Evolutionary conservation across 306 rosid species (phyloP), one percentile per base, ranked within the genome.

Genomic region (Prunus armeniaca): DNA sequence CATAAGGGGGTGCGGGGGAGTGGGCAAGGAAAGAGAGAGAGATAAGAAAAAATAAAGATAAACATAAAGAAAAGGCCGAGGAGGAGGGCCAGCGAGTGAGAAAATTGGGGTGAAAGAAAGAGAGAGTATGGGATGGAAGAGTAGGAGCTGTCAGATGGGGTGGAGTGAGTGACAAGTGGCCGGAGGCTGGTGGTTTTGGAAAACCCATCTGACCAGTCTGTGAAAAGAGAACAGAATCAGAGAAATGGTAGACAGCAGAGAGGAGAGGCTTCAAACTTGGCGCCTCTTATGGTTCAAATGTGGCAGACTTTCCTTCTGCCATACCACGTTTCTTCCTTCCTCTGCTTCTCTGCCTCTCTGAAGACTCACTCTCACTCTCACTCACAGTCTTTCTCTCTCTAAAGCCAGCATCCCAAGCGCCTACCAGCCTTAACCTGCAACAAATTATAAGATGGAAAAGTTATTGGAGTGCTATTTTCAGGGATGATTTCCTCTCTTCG

Each of bases 131-230:
- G 65, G 0, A 47, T 43, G 30, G 43, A 63, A 52, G 65, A 20
- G 3, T 5, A 6, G 62, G 9, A 20, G 47, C 32, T 32, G 75
- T 71, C 32, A 67, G 71, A 69, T 72, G 83, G 71, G 78, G 72
- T 15, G 76, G 78, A 43, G 81, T 24, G 65, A 34, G 65, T 70
- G 87, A 90, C 89, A 84, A 43, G 78, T 85, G 83, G 88, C 64
- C 50, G 76, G 64, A 75, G 82, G 9, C 13, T 64, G 82, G 55
- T 88, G 82, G 90, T 71, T 71, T 89, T 47, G 86, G 84, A 84
- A 86, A 64, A 45, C 74, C 11, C 75, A 80, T 76, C 77, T 82
- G 71, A 86, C 80, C 72, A 75, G 47, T 70, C 71, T 47, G 70
- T 25, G n/a, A 19, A 22, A 19, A 10, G 18, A 43, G 32, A 55